These are phyloP conservation scores for Diaporthe nobilis DNA, from an alignment of 2,329 filamentous ascomycete genomes.

Conservation along the genomic window DNA sequence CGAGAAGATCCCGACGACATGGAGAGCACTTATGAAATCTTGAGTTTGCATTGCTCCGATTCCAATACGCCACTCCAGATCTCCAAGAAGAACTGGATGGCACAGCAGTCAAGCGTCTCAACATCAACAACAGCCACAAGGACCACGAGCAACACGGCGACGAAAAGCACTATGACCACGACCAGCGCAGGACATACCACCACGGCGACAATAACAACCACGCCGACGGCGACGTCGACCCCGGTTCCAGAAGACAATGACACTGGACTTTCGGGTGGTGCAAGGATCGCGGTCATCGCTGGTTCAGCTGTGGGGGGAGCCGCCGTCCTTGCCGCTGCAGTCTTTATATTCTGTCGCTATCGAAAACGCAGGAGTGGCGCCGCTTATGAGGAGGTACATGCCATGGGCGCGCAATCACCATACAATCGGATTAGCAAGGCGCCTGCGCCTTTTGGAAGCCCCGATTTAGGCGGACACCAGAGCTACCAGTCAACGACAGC, in stretches of 20 bases:
- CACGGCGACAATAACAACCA: constrained; percentile 27
- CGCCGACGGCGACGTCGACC: constrained; percentile 25
- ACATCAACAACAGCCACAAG: constrained; percentile 39
- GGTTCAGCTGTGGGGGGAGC: constrained; percentile 45
- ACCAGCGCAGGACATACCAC: constrained; percentile 38
- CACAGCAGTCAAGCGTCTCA: constrained; percentile 46
- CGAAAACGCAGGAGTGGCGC: constrained; percentile 43
- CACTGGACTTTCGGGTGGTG: constrained; percentile 45
- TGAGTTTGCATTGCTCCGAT: constrained; percentile 59
- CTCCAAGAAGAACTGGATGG: constrained; percentile 57
- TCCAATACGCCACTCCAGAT: constrained; percentile 61
- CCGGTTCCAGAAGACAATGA: constrained; percentile 16
- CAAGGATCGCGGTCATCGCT: constrained; percentile 49
- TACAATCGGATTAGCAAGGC: constrained; percentile 6
- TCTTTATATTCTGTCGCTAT: constrained; percentile 47
- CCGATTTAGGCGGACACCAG: not conserved
- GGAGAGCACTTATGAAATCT: constrained; percentile 57
- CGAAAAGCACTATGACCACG: constrained; percentile 42
- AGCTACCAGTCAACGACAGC: constrained; percentile 14
- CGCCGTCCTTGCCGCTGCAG: constrained; percentile 42
- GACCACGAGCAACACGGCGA: constrained; percentile 42
- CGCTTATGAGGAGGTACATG: constrained; percentile 48
- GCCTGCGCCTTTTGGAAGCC: constrained; percentile 4
- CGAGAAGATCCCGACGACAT: constrained; percentile 54
- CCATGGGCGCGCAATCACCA: constrained; percentile 46